phyloP scores from a whole-genome alignment of 306 rosid species.

The Rosa multiflora region DNA sequence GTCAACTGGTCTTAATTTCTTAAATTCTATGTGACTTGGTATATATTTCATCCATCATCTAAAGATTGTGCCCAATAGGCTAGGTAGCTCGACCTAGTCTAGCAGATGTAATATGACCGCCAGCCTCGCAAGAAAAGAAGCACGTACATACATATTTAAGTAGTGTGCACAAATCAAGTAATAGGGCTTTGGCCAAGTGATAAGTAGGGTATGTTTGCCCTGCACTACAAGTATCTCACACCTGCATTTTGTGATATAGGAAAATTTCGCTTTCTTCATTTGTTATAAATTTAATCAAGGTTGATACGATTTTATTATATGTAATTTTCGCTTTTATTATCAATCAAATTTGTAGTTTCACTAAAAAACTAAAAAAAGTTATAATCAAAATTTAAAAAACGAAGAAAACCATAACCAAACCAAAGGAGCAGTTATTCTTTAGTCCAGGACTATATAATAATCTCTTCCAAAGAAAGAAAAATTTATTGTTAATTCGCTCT shows the following conservation, averaged over 20 bases:
- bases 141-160: conserved; percentile 20
- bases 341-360: no score
- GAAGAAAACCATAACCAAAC: no score
- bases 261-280: background rate
- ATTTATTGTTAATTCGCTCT: no score
- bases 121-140: conserved; percentile 44
- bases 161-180: conserved; percentile 41
- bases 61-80: background rate
- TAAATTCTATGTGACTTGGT: background rate
- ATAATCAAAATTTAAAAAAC: no score
- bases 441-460: no score
- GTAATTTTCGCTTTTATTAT: background rate
- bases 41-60: background rate
- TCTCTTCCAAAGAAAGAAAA: no score
- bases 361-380: no score
- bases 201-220: conserved; percentile 43
- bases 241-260: conserved; percentile 29
- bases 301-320: background rate
- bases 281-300: background rate
- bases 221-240: conserved; percentile 41
- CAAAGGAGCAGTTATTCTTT: no score
- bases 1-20: background rate
- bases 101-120: conserved; percentile 6
- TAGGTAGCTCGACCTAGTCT: background rate
- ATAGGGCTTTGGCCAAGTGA: conserved; percentile 29